Conservation (phyloP, 2,329 filamentous ascomycete species). For the Fusarium sp. region DNA sequence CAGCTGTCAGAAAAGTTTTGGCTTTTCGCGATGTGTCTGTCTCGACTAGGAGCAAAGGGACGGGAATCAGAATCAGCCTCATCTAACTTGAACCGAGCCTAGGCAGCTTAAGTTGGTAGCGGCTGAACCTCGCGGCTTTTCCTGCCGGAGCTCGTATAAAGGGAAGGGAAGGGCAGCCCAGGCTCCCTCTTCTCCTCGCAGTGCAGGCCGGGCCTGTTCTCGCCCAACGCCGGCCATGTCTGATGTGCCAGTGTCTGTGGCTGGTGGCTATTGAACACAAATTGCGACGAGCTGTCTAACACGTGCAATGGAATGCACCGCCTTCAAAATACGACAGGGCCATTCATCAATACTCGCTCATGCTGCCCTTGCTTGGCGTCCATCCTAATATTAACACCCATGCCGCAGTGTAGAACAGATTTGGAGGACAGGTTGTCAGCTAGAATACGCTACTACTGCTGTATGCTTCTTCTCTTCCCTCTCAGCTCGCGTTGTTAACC, state of each 20-base stretch:
- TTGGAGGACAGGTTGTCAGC: background rate
- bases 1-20: slow-evolving; percentile 26
- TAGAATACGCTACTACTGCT: background rate
- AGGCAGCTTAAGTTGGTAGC: slow-evolving; percentile 16
- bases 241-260: slow-evolving; percentile 24
- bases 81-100: slow-evolving; percentile 18
- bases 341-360: slow-evolving; percentile 19
- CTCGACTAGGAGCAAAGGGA: slow-evolving; percentile 4
- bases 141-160: background rate
- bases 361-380: slow-evolving; percentile 36
- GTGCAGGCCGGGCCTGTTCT: background rate
- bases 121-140: slow-evolving; percentile 19
- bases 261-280: slow-evolving; percentile 26
- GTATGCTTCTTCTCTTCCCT: background rate
- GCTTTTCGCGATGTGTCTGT: slow-evolving; percentile 25
- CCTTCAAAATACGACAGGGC: slow-evolving; percentile 23
- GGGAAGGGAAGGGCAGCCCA: background rate
- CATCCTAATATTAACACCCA: slow-evolving; percentile 8
- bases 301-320: slow-evolving; percentile 36
- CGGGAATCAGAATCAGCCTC: slow-evolving; percentile 7
- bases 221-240: background rate
- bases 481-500: background rate
- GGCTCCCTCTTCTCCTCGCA: background rate
- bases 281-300: slow-evolving; percentile 29
- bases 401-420: background rate